A percentile compares a stretch with the other conserved stretches of the same genome.
phyloP scores from a whole-genome alignment of 2,329 filamentous ascomycete species.

The Pestalotiopsis sp. region DNA sequence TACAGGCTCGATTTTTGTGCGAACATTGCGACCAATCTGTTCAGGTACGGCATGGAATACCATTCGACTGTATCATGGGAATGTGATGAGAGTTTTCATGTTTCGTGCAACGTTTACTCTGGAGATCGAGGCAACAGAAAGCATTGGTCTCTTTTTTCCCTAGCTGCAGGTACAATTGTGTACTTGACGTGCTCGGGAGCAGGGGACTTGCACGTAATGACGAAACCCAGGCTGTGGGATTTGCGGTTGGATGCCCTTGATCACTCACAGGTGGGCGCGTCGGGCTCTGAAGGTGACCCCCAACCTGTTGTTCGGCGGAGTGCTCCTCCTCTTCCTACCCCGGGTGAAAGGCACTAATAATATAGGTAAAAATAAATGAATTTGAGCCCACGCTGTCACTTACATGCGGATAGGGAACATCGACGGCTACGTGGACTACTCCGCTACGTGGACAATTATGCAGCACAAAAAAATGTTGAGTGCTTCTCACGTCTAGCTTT shows the following conservation, averaged over 20 bases:
- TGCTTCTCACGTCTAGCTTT: not conserved
- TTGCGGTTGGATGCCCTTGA: not conserved
- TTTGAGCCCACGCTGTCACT: not conserved
- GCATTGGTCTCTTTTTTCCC: not conserved
- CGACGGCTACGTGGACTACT: not conserved
- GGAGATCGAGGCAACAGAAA: not conserved
- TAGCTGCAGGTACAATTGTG: not conserved
- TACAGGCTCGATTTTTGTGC: not conserved
- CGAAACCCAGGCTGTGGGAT: not conserved
- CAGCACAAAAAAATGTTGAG: not conserved
- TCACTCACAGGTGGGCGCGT: not conserved
- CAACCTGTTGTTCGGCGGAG: not conserved
- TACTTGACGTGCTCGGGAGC: not conserved
- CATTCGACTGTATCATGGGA: no score
- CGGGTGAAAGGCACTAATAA: not conserved
- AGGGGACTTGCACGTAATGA: not conserved
- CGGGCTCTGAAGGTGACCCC: not conserved
- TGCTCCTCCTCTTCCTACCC: not conserved
- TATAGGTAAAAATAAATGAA: not conserved
- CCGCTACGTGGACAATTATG: not conserved
- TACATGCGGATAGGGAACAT: not conserved
- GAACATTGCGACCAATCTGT: not conserved
- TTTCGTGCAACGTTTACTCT: not conserved
- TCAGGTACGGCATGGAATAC: no score
- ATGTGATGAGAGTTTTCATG: no score